Percentiles rank a stretch among this genome's conserved stretches.
These are phyloP conservation scores for Phytophthora pluvialis DNA, from an alignment of 352 stramenopile species.

Conservation along the genomic window DNA sequence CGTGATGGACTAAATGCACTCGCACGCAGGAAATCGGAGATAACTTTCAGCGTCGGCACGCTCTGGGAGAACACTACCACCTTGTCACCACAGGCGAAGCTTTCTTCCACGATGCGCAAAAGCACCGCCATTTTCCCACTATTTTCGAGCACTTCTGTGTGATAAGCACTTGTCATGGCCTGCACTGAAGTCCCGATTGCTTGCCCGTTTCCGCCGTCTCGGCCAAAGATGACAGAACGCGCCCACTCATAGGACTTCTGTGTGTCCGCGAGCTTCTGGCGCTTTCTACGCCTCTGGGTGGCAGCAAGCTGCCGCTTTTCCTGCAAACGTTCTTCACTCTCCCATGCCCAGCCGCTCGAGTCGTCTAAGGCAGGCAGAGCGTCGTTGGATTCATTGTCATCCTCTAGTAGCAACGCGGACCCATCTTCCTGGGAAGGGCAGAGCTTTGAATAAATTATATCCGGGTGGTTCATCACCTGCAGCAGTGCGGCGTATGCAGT, in stretches of 20 bases:
- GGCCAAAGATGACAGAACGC: constrained; percentile 49
- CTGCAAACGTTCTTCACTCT: constrained; percentile 64
- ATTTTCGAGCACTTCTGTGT: constrained; percentile 61
- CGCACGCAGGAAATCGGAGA: constrained; percentile 68
- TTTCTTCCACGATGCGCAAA: constrained; percentile 76
- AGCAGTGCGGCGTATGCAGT: constrained; percentile 80
- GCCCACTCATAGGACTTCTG: constrained; percentile 78
- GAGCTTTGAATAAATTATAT: constrained; percentile 84
- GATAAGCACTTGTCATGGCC: constrained; percentile 33
- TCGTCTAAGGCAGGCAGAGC: constrained; percentile 24
- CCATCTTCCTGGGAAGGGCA: constrained; percentile 42
- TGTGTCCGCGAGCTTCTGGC: constrained; percentile 64
- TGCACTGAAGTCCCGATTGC: not conserved
- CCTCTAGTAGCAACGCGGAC: constrained; percentile 24
- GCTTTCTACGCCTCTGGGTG: constrained; percentile 57
- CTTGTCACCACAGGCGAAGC: constrained; percentile 79
- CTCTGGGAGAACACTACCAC: constrained; percentile 91
- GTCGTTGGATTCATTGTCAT: constrained; percentile 45
- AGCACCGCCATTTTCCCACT: constrained; percentile 86
- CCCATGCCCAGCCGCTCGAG: constrained; percentile 64
- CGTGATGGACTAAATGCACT: constrained; percentile 60
- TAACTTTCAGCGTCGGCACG: constrained; percentile 83
- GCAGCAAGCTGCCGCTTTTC: constrained; percentile 59
- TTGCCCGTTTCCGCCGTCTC: constrained; percentile 2
- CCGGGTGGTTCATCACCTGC: constrained; percentile 90